phyloP scores from a whole-genome alignment of 2,329 filamentous ascomycete genomes.

The Diaporthe vexans region DNA sequence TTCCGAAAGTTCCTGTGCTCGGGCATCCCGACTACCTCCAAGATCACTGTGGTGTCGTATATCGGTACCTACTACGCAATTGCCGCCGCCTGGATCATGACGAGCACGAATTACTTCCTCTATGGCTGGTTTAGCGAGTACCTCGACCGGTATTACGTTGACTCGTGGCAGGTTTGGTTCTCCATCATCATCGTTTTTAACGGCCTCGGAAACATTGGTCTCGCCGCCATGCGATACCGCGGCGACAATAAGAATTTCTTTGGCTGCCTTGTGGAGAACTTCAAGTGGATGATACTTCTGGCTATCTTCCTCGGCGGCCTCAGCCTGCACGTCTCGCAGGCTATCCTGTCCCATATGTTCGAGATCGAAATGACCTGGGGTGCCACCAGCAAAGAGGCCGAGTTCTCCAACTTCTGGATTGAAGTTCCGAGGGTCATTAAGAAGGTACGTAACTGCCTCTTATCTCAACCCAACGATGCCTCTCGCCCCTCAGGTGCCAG shows the following conservation, averaged over 20 bases:
- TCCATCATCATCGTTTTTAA: conserved; percentile 85
- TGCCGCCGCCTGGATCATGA: conserved; percentile 81
- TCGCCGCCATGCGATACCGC: conserved; percentile 81
- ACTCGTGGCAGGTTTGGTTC: conserved; percentile 85
- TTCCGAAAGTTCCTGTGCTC: conserved; percentile 82
- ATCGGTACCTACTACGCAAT: conserved; percentile 87
- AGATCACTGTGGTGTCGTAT: conserved; percentile 82
- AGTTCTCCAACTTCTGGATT: conserved; percentile 87
- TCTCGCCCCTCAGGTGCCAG: too few relatives aligned
- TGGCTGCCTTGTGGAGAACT: conserved; percentile 71
- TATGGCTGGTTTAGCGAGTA: conserved; percentile 83
- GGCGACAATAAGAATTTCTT: conserved; percentile 74
- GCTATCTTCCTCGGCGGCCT: conserved; percentile 88
- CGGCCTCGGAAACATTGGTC: conserved; percentile 78
- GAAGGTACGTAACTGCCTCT: conserved; percentile 70
- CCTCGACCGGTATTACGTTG: conserved; percentile 84
- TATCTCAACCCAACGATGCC: background rate
- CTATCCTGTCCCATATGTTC: conserved; percentile 85
- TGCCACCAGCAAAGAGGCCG: conserved; percentile 85
- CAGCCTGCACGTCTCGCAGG: conserved; percentile 84
- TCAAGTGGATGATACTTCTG: conserved; percentile 81
- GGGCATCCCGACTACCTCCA: conserved; percentile 80
- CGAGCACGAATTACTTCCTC: conserved; percentile 80
- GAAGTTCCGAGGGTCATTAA: conserved; percentile 84
- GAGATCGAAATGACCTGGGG: conserved; percentile 90